These are phyloP conservation scores for Ogataea nitratoaversa DNA, from an alignment of 805 yeast species.

Conservation along the genomic window DNA sequence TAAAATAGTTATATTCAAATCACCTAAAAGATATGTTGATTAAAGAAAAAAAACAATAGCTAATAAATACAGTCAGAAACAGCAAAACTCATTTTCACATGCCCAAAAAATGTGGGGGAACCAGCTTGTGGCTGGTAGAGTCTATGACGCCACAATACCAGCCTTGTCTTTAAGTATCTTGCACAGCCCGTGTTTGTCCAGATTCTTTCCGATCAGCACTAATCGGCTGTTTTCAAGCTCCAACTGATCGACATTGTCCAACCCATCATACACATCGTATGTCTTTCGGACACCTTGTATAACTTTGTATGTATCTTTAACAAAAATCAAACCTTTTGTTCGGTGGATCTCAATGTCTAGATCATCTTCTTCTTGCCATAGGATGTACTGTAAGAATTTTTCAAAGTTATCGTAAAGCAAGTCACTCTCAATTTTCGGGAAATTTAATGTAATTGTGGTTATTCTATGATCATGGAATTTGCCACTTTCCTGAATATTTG, in stretches of 20 bases:
- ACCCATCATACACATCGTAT: conserved; percentile 63
- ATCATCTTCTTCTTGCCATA: conserved; percentile 65
- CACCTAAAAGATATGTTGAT: no score
- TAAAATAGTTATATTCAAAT: no score
- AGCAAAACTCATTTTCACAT: neutral
- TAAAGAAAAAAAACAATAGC: no score
- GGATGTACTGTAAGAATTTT: conserved; percentile 57
- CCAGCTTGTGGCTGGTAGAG: conserved; percentile 1
- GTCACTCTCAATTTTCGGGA: conserved; percentile 34
- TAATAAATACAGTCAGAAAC: no score
- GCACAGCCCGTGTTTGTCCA: conserved; percentile 10
- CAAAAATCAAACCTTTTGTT: conserved; percentile 68
- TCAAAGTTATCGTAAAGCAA: conserved; percentile 48
- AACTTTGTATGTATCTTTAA: conserved; percentile 43
- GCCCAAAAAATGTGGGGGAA: neutral
- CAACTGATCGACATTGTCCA: conserved; percentile 11
- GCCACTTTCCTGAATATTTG: conserved; percentile 1
- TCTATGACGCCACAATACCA: no score
- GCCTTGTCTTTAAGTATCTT: conserved; percentile 5
- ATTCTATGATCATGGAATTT: conserved; percentile 48
- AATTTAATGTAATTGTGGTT: conserved; percentile 48
- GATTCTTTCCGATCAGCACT: conserved; percentile 31
- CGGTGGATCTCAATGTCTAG: conserved; percentile 65
- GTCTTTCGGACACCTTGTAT: conserved; percentile 93
- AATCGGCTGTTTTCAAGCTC: conserved; percentile 17